A percentile compares a stretch with the other conserved stretches of the same genome.
phyloP scores from a whole-genome alignment of 108 stramenopile genomes.

The Cyclotella atomus region DNA sequence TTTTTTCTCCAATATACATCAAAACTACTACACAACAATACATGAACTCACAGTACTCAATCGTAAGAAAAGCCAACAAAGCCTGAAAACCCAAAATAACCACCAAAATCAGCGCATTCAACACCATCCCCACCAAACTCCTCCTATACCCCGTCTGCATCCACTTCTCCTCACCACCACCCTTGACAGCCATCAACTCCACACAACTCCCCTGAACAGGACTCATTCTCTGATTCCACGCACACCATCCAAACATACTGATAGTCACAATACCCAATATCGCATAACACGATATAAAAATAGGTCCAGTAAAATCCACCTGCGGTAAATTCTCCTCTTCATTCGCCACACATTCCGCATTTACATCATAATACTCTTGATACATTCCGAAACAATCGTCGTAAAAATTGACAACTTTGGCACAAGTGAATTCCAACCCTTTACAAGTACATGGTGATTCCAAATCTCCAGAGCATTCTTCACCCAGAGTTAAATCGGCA shows the following conservation, averaged over 20 bases:
- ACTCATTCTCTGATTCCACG: slow-evolving; percentile 56
- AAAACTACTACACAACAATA: neutral
- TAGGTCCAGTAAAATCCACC: slow-evolving; percentile 33
- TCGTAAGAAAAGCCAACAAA: slow-evolving; percentile 43
- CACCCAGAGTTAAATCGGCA: slow-evolving; percentile 28
- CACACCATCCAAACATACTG: slow-evolving; percentile 55
- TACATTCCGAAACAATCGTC: slow-evolving; percentile 21
- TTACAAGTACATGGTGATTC: slow-evolving; percentile 34
- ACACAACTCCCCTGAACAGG: slow-evolving; percentile 38
- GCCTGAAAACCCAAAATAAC: slow-evolving; percentile 36
- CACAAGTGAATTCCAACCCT: slow-evolving; percentile 14
- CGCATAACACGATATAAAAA: slow-evolving; percentile 51
- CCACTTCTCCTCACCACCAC: slow-evolving; percentile 14
- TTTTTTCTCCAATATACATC: neutral
- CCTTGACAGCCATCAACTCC: neutral
- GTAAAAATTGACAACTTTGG: slow-evolving; percentile 32
- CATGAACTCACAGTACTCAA: slow-evolving; percentile 41
- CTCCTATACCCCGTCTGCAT: slow-evolving; percentile 64
- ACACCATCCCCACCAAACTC: slow-evolving; percentile 44
- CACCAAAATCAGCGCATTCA: slow-evolving; percentile 50
- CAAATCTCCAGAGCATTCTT: slow-evolving; percentile 37
- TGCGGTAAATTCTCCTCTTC: slow-evolving; percentile 36
- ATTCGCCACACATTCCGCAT: slow-evolving; percentile 26
- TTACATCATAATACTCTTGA: slow-evolving; percentile 21
- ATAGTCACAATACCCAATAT: slow-evolving; percentile 37